Base-by-base conservation (phyloP, 257 asterid genomes). In the Orobanche coerulescens region DNA sequence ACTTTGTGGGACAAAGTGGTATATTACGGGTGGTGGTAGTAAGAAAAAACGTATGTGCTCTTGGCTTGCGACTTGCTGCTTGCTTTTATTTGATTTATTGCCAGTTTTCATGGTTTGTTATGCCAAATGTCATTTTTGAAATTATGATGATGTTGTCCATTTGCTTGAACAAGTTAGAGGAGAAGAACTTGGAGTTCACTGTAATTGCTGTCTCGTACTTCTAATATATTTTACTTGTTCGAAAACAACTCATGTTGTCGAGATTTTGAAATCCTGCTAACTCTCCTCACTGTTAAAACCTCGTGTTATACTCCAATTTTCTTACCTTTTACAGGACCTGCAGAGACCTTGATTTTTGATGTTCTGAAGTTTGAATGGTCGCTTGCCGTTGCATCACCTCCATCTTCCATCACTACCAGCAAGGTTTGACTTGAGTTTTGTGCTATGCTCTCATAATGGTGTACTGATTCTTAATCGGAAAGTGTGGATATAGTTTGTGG, bases 11-110 rank as follows among this genome's bases (percentile, higher is more conserved):
- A 79, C 94, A 49, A 91, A 84, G 80, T 91, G 96, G 96, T 88
- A 88, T 68, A 88, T 91, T 67, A 81, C 95, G 6, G 98, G 96
- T 28, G 98, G 98, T 65, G 96, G 96, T 64, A 88, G 92, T 88
- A 85, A 70, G 82, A 91, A 84, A 79, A 91, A 76, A 61, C 72
- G 98, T 91, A 88, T 24, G 91, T 62, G 40, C 68, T 19, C 28
- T 18, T 2, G 25, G 40, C 66, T 66, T 46, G 39, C 46, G 34
- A 42, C 50, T 65, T 44, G 57, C 11, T 60, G n/a, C 42, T 57
- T 68, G 33, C 23, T 36, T 44, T 47, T 43, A 16, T 44, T 50
- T 59, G 13, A 50, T 54, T n/a, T 56, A 24, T 39, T 55, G 61
- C 50, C 50, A 16, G 44, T 43, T 40, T 66, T 36, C 61, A 50